Evolutionary conservation across 805 yeast genomes (phyloP).

Genomic region (Lipomyces yamanashiensis): DNA sequence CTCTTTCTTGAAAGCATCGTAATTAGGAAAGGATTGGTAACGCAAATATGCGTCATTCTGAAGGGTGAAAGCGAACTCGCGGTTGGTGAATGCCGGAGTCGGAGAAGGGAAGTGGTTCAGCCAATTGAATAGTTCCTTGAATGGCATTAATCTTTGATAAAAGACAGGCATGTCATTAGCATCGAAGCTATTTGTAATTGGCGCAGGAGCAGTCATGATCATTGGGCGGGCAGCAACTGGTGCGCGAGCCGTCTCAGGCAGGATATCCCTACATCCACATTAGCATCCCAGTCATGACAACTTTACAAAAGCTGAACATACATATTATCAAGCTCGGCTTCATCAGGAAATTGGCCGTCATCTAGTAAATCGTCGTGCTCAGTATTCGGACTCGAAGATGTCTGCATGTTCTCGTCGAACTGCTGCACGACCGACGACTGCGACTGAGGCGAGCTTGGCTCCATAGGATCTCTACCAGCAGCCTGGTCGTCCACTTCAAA

Average conservation of each 20-base stretch:
- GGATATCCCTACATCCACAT: neutral
- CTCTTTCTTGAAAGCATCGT: constrained; percentile 76
- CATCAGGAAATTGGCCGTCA: constrained; percentile 12
- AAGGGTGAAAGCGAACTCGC: constrained; percentile 93
- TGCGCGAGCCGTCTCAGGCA: neutral
- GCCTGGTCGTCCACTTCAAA: constrained; percentile 18
- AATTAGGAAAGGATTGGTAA: constrained; percentile 72
- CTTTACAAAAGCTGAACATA: neutral
- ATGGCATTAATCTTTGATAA: constrained; percentile 54
- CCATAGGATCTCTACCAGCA: neutral
- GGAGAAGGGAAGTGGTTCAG: constrained; percentile 82
- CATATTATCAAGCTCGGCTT: neutral
- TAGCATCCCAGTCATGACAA: neutral
- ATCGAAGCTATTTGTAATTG: neutral
- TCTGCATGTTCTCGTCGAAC: constrained; percentile 9
- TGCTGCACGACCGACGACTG: constrained; percentile 20
- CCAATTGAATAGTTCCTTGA: constrained; percentile 75
- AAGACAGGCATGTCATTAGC: constrained; percentile 60
- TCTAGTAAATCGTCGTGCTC: constrained; percentile 1
- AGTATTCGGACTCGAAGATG: constrained; percentile 11
- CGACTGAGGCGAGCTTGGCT: constrained; percentile 28
- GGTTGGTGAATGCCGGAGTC: constrained; percentile 74
- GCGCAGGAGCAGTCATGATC: neutral
- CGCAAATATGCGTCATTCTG: constrained; percentile 88
- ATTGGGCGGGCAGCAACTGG: neutral